phyloP scores from a whole-genome alignment of 1,284 basidiomycete genomes.

The Rhodotorula sp. region DNA sequence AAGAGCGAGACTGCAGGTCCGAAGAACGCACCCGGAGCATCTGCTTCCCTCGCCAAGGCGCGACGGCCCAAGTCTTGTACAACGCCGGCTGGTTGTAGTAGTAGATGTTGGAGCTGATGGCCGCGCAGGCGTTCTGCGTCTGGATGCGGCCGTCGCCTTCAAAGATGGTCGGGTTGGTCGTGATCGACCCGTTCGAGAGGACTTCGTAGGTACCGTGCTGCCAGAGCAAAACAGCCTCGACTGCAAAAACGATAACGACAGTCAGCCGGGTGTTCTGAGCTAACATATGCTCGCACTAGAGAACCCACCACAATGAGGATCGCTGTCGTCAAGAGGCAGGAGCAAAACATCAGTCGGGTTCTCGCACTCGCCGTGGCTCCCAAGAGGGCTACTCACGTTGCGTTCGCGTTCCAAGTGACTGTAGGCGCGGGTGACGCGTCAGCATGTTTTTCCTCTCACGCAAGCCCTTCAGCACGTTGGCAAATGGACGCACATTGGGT shows the following conservation, averaged over 20 bases:
- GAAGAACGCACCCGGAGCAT: conserved; percentile 26
- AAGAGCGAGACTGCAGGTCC: neutral
- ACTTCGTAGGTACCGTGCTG: conserved; percentile 32
- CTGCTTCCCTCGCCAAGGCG: conserved; percentile 20
- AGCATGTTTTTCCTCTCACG: neutral
- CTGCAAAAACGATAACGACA: neutral
- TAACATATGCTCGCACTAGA: neutral
- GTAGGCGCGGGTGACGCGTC: neutral
- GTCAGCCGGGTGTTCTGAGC: too few relatives aligned
- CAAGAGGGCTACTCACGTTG: conserved; percentile 3
- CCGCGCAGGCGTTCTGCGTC: conserved; percentile 26
- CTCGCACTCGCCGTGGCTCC: neutral
- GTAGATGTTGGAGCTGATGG: conserved; percentile 10
- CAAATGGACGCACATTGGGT: conserved; percentile 23
- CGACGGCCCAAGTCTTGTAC: conserved; percentile 18
- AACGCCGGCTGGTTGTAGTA: conserved; percentile 24
- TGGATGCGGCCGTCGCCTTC: conserved; percentile 21
- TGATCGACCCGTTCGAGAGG: conserved; percentile 18
- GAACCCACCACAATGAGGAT: conserved; percentile 18
- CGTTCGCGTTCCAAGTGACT: conserved; percentile 33
- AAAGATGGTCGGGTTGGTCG: conserved; percentile 27
- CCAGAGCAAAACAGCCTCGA: conserved; percentile 27
- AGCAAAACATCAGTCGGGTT: neutral
- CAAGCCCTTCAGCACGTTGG: neutral
- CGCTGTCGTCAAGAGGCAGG: neutral